These are phyloP conservation scores for Beauveria medogensis DNA, from an alignment of 2,329 filamentous ascomycete genomes.

Conservation along the genomic window DNA sequence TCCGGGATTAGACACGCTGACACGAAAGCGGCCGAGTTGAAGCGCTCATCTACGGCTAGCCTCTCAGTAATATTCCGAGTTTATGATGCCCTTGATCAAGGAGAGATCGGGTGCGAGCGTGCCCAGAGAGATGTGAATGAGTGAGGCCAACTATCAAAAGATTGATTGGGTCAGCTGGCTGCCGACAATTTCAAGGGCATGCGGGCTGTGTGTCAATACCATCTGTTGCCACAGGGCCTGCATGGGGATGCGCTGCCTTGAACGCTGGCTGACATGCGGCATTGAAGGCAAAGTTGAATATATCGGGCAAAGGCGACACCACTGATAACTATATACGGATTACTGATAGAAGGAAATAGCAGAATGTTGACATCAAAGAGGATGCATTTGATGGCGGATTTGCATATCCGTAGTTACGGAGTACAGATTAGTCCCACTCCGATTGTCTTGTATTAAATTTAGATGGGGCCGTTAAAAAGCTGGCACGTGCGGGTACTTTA, in stretches of 20 bases:
- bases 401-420: no score
- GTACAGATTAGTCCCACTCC: no score
- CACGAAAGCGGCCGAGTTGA: no score
- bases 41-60: no score
- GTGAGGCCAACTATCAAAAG: conserved; percentile 38
- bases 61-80: no score
- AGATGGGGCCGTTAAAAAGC: neutral
- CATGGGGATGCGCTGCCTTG: neutral
- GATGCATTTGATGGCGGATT: neutral
- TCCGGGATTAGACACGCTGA: no score
- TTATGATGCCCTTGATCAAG: conserved; percentile 9
- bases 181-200: conserved; percentile 33
- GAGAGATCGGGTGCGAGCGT: conserved; percentile 38
- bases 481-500: conserved; percentile 1
- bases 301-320: neutral
- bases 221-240: conserved; percentile 16
- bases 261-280: neutral
- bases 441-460: no score
- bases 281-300: no score
- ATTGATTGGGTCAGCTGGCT: conserved; percentile 31
- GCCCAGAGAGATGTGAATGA: conserved; percentile 36
- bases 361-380: neutral
- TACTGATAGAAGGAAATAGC: neutral
- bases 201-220: conserved; percentile 20
- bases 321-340: neutral